Percentiles rank a stretch among this genome's conserved stretches.
phyloP scores from a whole-genome alignment of 2,329 filamentous ascomycete species.

The Aspergillus fijiensis region DNA sequence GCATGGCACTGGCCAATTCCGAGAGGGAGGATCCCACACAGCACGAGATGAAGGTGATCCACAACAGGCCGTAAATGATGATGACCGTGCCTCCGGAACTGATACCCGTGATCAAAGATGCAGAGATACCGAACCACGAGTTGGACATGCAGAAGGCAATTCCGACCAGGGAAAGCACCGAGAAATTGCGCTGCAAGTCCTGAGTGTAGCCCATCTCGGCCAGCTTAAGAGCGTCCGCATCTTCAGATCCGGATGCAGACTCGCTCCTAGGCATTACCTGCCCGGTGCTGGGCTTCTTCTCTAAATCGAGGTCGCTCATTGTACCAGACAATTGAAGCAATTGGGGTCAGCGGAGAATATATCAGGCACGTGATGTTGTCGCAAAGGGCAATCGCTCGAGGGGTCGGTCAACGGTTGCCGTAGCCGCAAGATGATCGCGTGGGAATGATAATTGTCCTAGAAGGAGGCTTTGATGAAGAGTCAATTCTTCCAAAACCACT shows the following conservation, averaged over 20 bases:
- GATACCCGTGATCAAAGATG: constrained; percentile 51
- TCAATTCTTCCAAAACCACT: constrained; percentile 9
- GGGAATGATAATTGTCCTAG: constrained; percentile 1
- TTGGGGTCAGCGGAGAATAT: neutral
- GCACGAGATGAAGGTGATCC: constrained; percentile 47
- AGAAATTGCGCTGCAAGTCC: constrained; percentile 48
- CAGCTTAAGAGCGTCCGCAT: constrained; percentile 45
- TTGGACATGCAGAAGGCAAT: constrained; percentile 54
- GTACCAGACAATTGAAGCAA: constrained; percentile 6
- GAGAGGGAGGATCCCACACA: constrained; percentile 49
- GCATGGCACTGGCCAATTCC: constrained; percentile 51
- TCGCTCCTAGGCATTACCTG: constrained; percentile 13
- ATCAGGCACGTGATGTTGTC: constrained; percentile 6
- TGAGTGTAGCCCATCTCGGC: constrained; percentile 51
- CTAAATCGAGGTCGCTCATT: constrained; percentile 21
- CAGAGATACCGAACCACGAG: constrained; percentile 53
- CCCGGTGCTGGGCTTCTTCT: constrained; percentile 21
- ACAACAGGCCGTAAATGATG: constrained; percentile 52
- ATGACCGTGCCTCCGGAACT: constrained; percentile 51
- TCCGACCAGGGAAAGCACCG: constrained; percentile 50
- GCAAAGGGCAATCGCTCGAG: constrained; percentile 14
- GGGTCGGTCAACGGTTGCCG: neutral
- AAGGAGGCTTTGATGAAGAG: constrained; percentile 3
- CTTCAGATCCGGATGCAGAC: constrained; percentile 16
- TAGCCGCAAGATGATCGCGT: constrained; percentile 15